Percentiles rank a stretch among this genome's conserved stretches.
These are phyloP conservation scores for Picochlorum costavermella DNA, from an alignment of 139 green algal genomes.

Conservation along the genomic window DNA sequence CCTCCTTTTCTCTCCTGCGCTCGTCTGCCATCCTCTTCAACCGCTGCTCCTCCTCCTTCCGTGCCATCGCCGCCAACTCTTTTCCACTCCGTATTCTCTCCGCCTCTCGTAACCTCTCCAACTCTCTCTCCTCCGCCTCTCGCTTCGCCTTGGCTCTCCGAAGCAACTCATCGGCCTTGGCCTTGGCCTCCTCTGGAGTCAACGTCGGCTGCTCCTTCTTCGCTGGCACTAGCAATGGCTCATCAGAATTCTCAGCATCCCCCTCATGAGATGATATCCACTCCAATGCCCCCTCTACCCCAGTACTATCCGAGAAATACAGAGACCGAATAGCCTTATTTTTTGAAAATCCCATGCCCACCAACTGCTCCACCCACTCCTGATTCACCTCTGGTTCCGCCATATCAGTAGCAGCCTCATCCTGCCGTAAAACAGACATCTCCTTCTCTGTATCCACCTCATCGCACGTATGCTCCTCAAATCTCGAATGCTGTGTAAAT, in stretches of 20 bases:
- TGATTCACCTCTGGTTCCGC: conserved; percentile 53
- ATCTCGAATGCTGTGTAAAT: conserved; percentile 64
- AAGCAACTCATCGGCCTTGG: conserved; percentile 52
- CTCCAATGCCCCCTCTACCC: conserved; percentile 55
- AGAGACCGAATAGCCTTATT: conserved; percentile 45
- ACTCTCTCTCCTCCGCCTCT: conserved; percentile 42
- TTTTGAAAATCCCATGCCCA: conserved; percentile 56
- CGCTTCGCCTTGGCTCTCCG: conserved; percentile 37
- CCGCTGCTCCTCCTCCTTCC: conserved; percentile 63
- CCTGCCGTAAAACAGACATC: conserved; percentile 42
- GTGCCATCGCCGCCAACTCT: conserved; percentile 51
- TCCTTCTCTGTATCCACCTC: conserved; percentile 63
- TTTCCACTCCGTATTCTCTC: conserved; percentile 51
- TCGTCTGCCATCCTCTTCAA: conserved; percentile 66
- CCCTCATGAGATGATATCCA: conserved; percentile 76
- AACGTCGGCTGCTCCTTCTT: conserved; percentile 52
- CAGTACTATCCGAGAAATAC: conserved; percentile 46
- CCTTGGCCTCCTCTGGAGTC: conserved; percentile 62
- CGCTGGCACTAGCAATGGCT: conserved; percentile 64
- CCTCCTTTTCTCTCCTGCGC: conserved; percentile 53
- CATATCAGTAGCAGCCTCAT: conserved; percentile 17
- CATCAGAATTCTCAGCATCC: conserved; percentile 57
- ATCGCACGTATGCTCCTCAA: conserved; percentile 46
- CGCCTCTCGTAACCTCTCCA: conserved; percentile 53
- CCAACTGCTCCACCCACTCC: conserved; percentile 58